phyloP scores from a whole-genome alignment of 2,329 filamentous ascomycete genomes.

The Penicillium crustosum region DNA sequence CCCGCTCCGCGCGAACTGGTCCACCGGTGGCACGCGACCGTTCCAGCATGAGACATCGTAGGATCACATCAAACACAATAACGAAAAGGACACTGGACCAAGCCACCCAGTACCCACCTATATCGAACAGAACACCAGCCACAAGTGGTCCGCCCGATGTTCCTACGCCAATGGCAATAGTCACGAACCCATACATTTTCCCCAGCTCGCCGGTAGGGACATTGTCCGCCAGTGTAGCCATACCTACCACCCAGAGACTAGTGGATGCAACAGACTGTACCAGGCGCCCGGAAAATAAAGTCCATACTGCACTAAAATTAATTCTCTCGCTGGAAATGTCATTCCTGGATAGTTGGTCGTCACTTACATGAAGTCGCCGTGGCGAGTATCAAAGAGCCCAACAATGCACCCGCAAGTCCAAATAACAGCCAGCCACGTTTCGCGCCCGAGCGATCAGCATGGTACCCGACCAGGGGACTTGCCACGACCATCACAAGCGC shows the following conservation, averaged over 20 bases:
- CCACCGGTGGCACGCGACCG: background rate
- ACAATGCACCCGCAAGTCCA: constrained; percentile 21
- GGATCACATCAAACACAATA: constrained; percentile 28
- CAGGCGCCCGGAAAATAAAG: constrained; percentile 28
- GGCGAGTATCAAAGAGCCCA: constrained; percentile 24
- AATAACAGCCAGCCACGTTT: constrained; percentile 23
- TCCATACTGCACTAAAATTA: constrained; percentile 15
- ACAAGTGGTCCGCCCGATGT: constrained; percentile 30
- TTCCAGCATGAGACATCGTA: constrained; percentile 31
- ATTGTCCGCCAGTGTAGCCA: constrained; percentile 29
- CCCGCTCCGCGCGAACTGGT: background rate
- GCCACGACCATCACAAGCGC: constrained; percentile 25
- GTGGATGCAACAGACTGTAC: constrained; percentile 30
- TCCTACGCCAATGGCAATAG: constrained; percentile 27
- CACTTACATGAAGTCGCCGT: constrained; percentile 26
- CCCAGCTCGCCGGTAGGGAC: constrained; percentile 28
- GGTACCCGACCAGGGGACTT: constrained; percentile 26
- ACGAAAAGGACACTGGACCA: constrained; percentile 31
- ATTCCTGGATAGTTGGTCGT: no score
- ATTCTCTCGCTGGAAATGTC: background rate
- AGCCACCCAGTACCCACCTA: constrained; percentile 31
- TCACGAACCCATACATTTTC: constrained; percentile 27
- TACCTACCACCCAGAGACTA: constrained; percentile 32
- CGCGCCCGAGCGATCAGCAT: constrained; percentile 21
- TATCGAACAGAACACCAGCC: constrained; percentile 29